Base-by-base conservation (phyloP, 139 green algal species). In the Coelastrella sp. region DNA sequence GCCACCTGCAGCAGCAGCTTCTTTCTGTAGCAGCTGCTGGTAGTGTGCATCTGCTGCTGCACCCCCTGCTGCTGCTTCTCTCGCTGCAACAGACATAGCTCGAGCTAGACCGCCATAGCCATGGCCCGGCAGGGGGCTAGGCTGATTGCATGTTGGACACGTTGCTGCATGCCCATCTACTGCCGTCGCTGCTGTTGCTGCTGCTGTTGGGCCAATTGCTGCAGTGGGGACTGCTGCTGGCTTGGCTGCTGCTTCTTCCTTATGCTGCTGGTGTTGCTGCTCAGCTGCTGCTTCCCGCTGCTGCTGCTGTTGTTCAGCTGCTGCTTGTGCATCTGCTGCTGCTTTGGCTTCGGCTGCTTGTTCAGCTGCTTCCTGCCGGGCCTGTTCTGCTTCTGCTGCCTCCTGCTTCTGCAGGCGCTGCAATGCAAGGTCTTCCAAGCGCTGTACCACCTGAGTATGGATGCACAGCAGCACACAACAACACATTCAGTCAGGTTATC, bases 391-490 rank as follows among this genome's bases (percentile, higher is more conserved):
- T 57, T 58, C 7, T 10, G 77, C 65, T 23, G 66, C 83, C 73
- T 89, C 54, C 73, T 83, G 85, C 56, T 82, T 23, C n/a, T 89
- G n/a, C 85, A 90, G 74, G 13, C 73, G 74, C 73, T 83, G 58
- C 73, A 64, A 71, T 56, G 85, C 85, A 77, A 90, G 75, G 60
- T 65, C 85, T 32, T 90, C 85, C n/a, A 90, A 32, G 19, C 54
- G 47, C 5, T 47, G 5, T 3, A 90, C 85, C n/a, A 90, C 85
- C 85, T 90, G 85, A 20, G 71, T 19, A 58, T 20, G 74, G 22
- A 68, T 10, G 32, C 11, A 85, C 78, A 85, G 54, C 78, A 85
- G 10, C 78, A 85, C n/a, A 59, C 32, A 5, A 47, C 4, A 7
- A 47, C 20, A 56, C 73, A 78, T 47, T 19, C 3, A 47, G 20